These are phyloP conservation scores for Irpex sp. DNA, from an alignment of 1,284 basidiomycete genomes.

Conservation along the genomic window DNA sequence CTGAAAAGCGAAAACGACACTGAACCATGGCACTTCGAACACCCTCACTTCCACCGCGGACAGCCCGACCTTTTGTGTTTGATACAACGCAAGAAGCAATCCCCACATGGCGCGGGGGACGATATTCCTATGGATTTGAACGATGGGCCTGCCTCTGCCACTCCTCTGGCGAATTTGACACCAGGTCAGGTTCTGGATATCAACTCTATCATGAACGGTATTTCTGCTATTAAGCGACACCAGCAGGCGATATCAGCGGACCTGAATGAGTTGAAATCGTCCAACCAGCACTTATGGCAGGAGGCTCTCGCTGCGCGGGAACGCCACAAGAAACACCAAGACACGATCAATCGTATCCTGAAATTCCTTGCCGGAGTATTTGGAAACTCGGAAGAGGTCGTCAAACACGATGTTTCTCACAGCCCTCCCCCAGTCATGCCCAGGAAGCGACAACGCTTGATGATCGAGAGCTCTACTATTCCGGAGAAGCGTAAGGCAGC, in stretches of 20 bases:
- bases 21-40: constrained; percentile 93
- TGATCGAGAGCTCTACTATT: constrained; percentile 59
- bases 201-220: constrained; percentile 75
- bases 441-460: constrained; percentile 49
- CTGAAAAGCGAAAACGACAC: constrained; percentile 78
- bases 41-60: constrained; percentile 85
- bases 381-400: constrained; percentile 49
- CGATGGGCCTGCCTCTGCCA: constrained; percentile 18
- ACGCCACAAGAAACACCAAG: constrained; percentile 87
- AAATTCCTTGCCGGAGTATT: constrained; percentile 94
- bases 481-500: constrained; percentile 33
- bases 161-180: constrained; percentile 25
- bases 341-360: constrained; percentile 96
- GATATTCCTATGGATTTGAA: constrained; percentile 23
- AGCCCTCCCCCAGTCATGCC: constrained; percentile 42
- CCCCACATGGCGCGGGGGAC: constrained; percentile 27
- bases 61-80: constrained; percentile 89
- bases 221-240: constrained; percentile 87
- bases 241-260: constrained; percentile 89
- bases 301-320: constrained; percentile 82
- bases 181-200: constrained; percentile 66
- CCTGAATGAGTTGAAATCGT: constrained; percentile 83
- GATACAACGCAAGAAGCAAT: constrained; percentile 78
- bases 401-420: constrained; percentile 40
- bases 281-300: constrained; percentile 90